These are phyloP conservation scores for Larix kaempferi DNA, from an alignment of 75 land plant genomes.

Conservation along the genomic window DNA sequence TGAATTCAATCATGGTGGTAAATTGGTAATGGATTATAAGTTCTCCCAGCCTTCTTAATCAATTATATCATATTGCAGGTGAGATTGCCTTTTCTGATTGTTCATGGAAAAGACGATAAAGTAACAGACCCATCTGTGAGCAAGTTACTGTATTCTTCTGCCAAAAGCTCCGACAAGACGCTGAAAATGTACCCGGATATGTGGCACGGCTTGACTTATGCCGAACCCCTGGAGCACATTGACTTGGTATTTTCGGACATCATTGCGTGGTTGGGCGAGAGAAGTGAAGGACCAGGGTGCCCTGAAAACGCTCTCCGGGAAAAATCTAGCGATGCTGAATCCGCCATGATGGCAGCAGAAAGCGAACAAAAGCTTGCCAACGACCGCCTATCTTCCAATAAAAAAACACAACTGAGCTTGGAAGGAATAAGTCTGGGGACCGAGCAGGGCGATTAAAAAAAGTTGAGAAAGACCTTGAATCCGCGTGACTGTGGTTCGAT, in stretches of 20 bases:
- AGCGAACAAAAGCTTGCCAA: not conserved
- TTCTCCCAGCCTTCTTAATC: not conserved
- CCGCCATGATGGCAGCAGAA: not conserved
- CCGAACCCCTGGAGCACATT: conserved; percentile 41
- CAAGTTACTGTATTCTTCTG: conserved; percentile 21
- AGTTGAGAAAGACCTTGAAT: no score
- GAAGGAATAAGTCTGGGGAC: no score
- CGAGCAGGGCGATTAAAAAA: no score
- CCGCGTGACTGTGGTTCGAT: no score
- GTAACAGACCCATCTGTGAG: conserved; percentile 46
- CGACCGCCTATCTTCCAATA: no score
- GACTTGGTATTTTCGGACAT: conserved; percentile 41
- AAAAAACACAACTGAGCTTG: no score
- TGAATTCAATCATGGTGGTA: conserved; percentile 4
- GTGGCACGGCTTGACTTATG: conserved; percentile 57
- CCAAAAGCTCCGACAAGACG: conserved; percentile 48
- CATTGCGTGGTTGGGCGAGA: conserved; percentile 36
- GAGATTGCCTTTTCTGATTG: conserved; percentile 34
- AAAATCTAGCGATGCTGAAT: conserved; percentile 61
- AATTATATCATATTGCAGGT: conserved; percentile 21
- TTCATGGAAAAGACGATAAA: conserved; percentile 39
- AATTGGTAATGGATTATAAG: not conserved
- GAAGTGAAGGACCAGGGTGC: conserved; percentile 12
- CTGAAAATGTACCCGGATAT: conserved; percentile 50
- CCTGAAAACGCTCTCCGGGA: conserved; percentile 10